Percentiles rank a stretch among this genome's conserved stretches.
These are phyloP conservation scores for Xylariaceae sp. DNA, from an alignment of 2,329 filamentous ascomycete species.

Conservation along the genomic window DNA sequence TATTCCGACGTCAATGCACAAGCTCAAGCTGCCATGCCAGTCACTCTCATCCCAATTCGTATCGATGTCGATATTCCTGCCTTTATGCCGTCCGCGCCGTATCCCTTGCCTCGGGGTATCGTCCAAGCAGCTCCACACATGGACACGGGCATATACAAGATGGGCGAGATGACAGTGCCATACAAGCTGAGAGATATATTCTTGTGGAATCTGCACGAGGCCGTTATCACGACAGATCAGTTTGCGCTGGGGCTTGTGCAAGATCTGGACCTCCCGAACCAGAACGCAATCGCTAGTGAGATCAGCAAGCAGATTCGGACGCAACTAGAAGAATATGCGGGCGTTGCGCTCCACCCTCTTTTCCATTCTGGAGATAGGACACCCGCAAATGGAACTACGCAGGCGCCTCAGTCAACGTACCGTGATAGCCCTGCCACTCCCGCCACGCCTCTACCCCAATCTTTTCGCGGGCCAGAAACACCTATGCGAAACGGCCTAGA, in stretches of 20 bases:
- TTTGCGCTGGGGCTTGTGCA: constrained; percentile 92
- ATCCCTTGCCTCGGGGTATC: constrained; percentile 67
- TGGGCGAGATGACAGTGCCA: constrained; percentile 78
- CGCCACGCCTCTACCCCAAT: constrained; percentile 46
- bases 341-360: constrained; percentile 89
- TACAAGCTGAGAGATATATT: constrained; percentile 95
- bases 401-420: constrained; percentile 31
- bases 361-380: constrained; percentile 67
- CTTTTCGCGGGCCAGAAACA: constrained; percentile 60
- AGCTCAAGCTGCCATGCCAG: constrained; percentile 75
- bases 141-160: constrained; percentile 71
- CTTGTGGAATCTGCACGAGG: constrained; percentile 96
- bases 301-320: constrained; percentile 95
- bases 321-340: constrained; percentile 94
- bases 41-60: constrained; percentile 92
- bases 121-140: constrained; percentile 70
- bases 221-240: constrained; percentile 90
- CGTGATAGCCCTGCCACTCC: constrained; percentile 50
- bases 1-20: constrained; percentile 65
- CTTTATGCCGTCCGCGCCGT: constrained; percentile 69
- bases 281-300: constrained; percentile 70
- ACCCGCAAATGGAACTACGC: constrained; percentile 30
- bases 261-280: constrained; percentile 87
- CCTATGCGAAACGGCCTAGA: constrained; percentile 59
- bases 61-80: constrained; percentile 92